A percentile compares a stretch with the other conserved stretches of the same genome.
Conservation (phyloP, 2,329 filamentous ascomycete genomes). For the Ceratocystis eucalypticola region DNA sequence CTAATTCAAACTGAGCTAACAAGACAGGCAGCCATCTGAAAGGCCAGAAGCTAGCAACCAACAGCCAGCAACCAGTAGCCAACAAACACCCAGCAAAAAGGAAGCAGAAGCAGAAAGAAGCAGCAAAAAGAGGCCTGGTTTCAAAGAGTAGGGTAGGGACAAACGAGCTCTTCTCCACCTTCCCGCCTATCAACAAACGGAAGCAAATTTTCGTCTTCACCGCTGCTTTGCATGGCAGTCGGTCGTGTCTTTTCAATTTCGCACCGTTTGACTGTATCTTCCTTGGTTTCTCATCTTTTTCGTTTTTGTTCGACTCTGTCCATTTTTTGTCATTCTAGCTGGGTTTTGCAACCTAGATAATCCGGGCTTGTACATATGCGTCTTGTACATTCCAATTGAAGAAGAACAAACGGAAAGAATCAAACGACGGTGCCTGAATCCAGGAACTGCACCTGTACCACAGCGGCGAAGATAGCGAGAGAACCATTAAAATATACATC, state of each 20-base stretch:
- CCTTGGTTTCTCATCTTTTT: background rate
- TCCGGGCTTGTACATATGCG: background rate
- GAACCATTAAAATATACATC: background rate
- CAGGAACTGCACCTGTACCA: background rate
- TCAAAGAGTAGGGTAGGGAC: background rate
- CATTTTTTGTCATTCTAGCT: background rate
- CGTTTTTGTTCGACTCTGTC: background rate
- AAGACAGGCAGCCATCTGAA: too few relatives aligned
- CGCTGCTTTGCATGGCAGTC: background rate
- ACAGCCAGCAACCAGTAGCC: too few relatives aligned
- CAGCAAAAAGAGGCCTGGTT: too few relatives aligned
- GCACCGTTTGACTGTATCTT: background rate
- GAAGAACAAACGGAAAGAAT: background rate
- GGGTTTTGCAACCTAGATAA: background rate
- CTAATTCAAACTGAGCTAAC: too few relatives aligned
- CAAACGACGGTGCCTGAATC: background rate
- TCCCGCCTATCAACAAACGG: background rate
- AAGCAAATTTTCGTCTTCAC: background rate
- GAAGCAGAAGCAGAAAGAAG: background rate
- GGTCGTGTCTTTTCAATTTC: too few relatives aligned
- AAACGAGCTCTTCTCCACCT: background rate
- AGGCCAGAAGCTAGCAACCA: too few relatives aligned
- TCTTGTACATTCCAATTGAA: background rate
- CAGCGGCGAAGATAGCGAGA: too few relatives aligned
- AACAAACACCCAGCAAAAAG: background rate